These are phyloP conservation scores for Escovopsis sp. DNA, from an alignment of 2,329 filamentous ascomycete species.

Conservation along the genomic window DNA sequence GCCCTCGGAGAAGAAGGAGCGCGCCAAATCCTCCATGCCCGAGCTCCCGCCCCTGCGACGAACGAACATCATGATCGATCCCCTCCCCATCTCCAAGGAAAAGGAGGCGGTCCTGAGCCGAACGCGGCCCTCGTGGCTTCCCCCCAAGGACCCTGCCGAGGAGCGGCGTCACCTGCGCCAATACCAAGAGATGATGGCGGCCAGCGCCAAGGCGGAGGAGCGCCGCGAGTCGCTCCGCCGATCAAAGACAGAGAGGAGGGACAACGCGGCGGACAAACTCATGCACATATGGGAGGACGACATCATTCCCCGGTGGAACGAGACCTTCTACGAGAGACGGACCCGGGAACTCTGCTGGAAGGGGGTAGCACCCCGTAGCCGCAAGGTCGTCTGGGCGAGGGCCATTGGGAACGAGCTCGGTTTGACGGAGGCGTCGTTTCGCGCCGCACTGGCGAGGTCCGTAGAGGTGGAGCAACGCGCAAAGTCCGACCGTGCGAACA, in stretches of 20 bases:
- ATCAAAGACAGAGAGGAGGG: constrained; percentile 37
- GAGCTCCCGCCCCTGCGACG: constrained; percentile 55
- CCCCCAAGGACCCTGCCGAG: constrained; percentile 77
- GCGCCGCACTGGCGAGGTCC: constrained; percentile 54
- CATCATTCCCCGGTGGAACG: constrained; percentile 61
- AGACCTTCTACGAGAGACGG: constrained; percentile 50
- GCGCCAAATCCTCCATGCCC: constrained; percentile 52
- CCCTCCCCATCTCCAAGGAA: constrained; percentile 69
- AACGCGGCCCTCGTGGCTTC: constrained; percentile 71
- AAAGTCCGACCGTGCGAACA: constrained; percentile 32
- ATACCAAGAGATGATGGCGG: constrained; percentile 70
- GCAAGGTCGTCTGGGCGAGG: constrained; percentile 53
- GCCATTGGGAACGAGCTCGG: constrained; percentile 63
- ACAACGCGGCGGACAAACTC: constrained; percentile 37
- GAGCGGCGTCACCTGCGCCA: constrained; percentile 78
- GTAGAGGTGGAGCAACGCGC: constrained; percentile 45
- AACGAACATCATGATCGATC: constrained; percentile 72
- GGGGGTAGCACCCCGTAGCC: constrained; percentile 55
- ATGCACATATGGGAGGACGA: constrained; percentile 61
- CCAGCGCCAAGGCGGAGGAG: constrained; percentile 43
- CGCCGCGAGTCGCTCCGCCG: constrained; percentile 39
- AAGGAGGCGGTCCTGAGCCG: constrained; percentile 72
- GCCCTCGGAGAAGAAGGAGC: constrained; percentile 30
- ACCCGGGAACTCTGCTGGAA: constrained; percentile 74
- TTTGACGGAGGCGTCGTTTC: constrained; percentile 51